Evolutionary conservation across 257 asterid genomes (phyloP).

Genomic region (Capsicum rhomboideum): DNA sequence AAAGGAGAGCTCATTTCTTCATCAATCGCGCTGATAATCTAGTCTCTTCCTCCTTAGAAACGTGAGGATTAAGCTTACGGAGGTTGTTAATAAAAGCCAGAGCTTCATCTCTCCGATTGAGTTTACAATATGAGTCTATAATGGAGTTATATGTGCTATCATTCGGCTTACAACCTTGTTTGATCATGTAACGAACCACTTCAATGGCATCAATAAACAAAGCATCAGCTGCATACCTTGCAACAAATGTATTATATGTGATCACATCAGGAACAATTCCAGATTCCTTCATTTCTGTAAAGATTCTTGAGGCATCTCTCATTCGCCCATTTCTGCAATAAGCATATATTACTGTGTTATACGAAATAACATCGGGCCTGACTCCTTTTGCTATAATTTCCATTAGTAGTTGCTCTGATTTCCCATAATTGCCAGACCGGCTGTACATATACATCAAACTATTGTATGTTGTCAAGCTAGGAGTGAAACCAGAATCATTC

Average conservation of each 20-base stretch:
- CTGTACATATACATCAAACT: constrained; percentile 86
- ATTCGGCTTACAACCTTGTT: constrained; percentile 74
- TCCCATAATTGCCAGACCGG: constrained; percentile 53
- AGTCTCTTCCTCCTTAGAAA: constrained; percentile 58
- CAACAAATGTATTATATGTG: constrained; percentile 74
- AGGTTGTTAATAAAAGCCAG: constrained; percentile 47
- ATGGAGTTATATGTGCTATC: constrained; percentile 74
- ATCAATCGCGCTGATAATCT: constrained; percentile 50
- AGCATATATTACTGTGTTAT: constrained; percentile 71
- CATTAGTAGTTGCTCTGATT: constrained; percentile 63
- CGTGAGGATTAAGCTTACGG: constrained; percentile 54
- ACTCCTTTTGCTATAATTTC: constrained; percentile 50
- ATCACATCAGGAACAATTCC: constrained; percentile 71
- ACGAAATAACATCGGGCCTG: constrained; percentile 72
- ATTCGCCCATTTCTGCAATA: constrained; percentile 75
- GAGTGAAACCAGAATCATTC: constrained; percentile 54
- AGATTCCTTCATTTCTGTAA: constrained; percentile 51
- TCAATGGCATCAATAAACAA: constrained; percentile 86
- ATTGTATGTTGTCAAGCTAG: constrained; percentile 73
- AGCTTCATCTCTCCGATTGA: constrained; percentile 66
- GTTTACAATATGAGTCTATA: constrained; percentile 72
- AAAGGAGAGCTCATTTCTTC: constrained; percentile 20
- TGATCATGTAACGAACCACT: constrained; percentile 73
- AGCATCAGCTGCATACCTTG: constrained; percentile 58
- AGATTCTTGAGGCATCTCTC: constrained; percentile 77